Evolutionary conservation across 2,329 filamentous ascomycete genomes (phyloP).

Genomic region (Penicillium fuscoglaucum): DNA sequence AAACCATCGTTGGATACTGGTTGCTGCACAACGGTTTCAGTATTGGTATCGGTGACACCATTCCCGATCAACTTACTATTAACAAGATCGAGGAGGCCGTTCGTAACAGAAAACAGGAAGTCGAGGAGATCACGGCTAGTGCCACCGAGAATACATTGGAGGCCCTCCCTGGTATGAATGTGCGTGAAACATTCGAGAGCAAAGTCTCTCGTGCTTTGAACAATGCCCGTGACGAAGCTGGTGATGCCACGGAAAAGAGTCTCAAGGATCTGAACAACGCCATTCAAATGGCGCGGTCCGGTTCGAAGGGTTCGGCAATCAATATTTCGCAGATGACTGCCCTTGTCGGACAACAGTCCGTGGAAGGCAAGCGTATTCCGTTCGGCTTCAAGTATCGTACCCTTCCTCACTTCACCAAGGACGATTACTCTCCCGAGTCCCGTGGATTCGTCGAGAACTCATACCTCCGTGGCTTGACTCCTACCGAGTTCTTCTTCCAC

Average conservation of each 20-base stretch:
- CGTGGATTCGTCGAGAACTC: slow-evolving; percentile 99
- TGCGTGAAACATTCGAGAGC: slow-evolving; percentile 96
- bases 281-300: slow-evolving; percentile 91
- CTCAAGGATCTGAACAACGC: slow-evolving; percentile 96
- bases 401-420: slow-evolving; percentile 96
- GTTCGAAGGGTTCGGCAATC: slow-evolving; percentile 97
- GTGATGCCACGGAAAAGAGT: slow-evolving; percentile 86
- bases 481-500: slow-evolving; percentile 98
- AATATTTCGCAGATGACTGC: slow-evolving; percentile 99
- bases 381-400: slow-evolving; percentile 99
- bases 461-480: slow-evolving; percentile 91
- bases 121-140: slow-evolving; percentile 70
- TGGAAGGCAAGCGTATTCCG: slow-evolving; percentile 97
- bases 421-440: slow-evolving; percentile 96
- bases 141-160: slow-evolving; percentile 88
- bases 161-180: slow-evolving; percentile 95
- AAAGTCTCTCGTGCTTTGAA: slow-evolving; percentile 94
- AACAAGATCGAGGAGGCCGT: slow-evolving; percentile 81
- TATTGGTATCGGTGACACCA: slow-evolving; percentile 97
- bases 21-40: slow-evolving; percentile 93
- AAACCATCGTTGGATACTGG: slow-evolving; percentile 96
- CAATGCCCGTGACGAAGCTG: slow-evolving; percentile 92
- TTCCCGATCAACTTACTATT: slow-evolving; percentile 84
- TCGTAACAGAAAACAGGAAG: slow-evolving; percentile 75
- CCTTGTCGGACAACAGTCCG: slow-evolving; percentile 94